Conservation (phyloP, 1,284 basidiomycete species). For the Ceratobasidium papillatum region DNA sequence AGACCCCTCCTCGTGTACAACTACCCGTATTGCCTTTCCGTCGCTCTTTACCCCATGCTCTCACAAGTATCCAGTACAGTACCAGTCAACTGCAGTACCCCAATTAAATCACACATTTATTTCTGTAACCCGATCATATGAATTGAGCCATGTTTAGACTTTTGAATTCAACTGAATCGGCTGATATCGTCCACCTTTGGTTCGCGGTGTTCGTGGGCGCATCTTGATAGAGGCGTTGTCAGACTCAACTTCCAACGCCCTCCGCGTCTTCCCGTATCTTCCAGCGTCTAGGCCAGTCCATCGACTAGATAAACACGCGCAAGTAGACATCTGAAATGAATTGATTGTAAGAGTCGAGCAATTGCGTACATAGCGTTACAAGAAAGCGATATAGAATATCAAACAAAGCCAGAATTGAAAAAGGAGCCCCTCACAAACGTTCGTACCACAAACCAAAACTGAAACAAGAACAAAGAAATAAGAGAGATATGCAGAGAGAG, state of each 20-base stretch:
- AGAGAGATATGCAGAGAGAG: background rate
- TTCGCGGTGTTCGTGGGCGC: too few relatives aligned
- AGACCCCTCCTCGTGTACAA: background rate
- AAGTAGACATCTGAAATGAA: background rate
- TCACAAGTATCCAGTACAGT: background rate
- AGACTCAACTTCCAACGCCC: too few relatives aligned
- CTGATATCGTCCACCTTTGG: too few relatives aligned
- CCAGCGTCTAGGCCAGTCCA: background rate
- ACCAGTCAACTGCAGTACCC: background rate
- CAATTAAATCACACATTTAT: slow-evolving; percentile 5
- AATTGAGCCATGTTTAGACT: too few relatives aligned
- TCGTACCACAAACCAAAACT: background rate
- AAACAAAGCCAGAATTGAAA: background rate
- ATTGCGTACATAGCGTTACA: slow-evolving; percentile 39
- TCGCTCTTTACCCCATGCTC: background rate
- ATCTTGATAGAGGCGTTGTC: too few relatives aligned
- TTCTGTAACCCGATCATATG: too few relatives aligned
- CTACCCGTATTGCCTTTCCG: background rate
- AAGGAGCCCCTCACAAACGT: background rate
- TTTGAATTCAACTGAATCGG: too few relatives aligned
- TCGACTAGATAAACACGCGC: background rate
- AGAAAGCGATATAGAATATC: slow-evolving; percentile 29
- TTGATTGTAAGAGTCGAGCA: background rate
- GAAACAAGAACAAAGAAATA: background rate
- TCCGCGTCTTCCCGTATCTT: background rate